Percentiles rank a stretch among this genome's conserved stretches.
Conservation (phyloP, 2,329 filamentous ascomycete genomes). For the Trichoderma sp. region DNA sequence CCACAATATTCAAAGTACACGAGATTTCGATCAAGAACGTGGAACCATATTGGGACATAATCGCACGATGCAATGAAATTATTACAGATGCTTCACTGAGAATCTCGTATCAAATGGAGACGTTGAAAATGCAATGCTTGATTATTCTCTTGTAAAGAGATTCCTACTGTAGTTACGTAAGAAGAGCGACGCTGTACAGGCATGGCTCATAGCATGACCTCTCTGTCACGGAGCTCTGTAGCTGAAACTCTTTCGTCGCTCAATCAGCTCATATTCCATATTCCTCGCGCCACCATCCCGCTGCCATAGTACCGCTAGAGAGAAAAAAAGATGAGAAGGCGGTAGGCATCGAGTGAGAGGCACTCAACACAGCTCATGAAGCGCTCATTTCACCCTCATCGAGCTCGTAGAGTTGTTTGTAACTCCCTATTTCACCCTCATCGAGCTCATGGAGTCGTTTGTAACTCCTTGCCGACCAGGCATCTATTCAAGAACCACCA, state of each 20-base stretch:
- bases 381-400: conserved; percentile 43
- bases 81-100: neutral
- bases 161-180: conserved; percentile 9
- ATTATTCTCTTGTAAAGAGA: conserved; percentile 17
- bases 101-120: neutral
- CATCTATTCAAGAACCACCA: conserved; percentile 41
- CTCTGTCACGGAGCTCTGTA: neutral
- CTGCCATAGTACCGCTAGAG: neutral
- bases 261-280: conserved; percentile 3
- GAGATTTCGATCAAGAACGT: neutral
- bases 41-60: neutral
- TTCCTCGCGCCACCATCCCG: neutral
- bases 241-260: neutral
- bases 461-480: conserved; percentile 53
- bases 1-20: neutral
- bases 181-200: conserved; percentile 13
- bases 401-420: conserved; percentile 55
- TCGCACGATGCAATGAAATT: neutral
- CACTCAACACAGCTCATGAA: neutral
- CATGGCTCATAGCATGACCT: neutral
- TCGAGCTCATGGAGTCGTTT: conserved; percentile 53
- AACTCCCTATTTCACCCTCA: conserved; percentile 45
- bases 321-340: neutral
- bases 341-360: neutral
- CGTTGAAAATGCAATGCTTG: conserved; percentile 16